Evolutionary conservation across 2,329 filamentous ascomycete species (phyloP).

Genomic region (Aureobasidium sp.): DNA sequence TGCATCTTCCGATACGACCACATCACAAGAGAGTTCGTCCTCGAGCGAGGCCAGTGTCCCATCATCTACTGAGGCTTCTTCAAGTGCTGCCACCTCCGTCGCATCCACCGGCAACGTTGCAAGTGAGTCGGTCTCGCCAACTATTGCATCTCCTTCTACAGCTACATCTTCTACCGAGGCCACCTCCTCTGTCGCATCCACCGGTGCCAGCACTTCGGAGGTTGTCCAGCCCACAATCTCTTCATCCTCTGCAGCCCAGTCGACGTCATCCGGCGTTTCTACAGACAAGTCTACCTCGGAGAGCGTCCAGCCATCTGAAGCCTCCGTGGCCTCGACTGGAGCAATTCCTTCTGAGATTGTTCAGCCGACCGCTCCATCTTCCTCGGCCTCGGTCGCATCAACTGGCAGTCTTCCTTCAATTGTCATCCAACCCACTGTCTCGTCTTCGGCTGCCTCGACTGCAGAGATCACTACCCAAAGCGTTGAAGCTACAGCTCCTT

Average conservation of each 20-base stretch:
- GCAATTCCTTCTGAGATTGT: not conserved
- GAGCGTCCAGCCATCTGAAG: not conserved
- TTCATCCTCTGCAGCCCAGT: not conserved
- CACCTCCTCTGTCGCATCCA: not conserved
- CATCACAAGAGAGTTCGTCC: not conserved
- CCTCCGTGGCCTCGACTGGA: constrained; percentile 1
- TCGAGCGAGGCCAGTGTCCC: not conserved
- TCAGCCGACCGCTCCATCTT: constrained; percentile 3
- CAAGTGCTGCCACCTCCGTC: not conserved
- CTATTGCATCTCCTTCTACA: not conserved
- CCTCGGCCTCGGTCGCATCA: not conserved
- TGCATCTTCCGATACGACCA: not conserved
- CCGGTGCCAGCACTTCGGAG: not conserved
- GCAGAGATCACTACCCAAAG: not conserved
- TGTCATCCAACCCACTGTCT: not conserved
- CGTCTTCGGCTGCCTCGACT: not conserved
- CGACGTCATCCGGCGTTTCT: not conserved
- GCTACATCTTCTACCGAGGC: not conserved
- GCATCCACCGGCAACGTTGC: not conserved
- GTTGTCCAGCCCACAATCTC: not conserved
- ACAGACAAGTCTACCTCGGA: not conserved
- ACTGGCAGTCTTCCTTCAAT: not conserved
- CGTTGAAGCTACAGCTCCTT: not conserved
- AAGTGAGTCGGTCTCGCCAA: not conserved
- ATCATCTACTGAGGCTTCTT: not conserved